A percentile compares a stretch with the other conserved stretches of the same genome.
phyloP scores from a whole-genome alignment of 2,329 filamentous ascomycete genomes.

The Cladorrhinum sp. region DNA sequence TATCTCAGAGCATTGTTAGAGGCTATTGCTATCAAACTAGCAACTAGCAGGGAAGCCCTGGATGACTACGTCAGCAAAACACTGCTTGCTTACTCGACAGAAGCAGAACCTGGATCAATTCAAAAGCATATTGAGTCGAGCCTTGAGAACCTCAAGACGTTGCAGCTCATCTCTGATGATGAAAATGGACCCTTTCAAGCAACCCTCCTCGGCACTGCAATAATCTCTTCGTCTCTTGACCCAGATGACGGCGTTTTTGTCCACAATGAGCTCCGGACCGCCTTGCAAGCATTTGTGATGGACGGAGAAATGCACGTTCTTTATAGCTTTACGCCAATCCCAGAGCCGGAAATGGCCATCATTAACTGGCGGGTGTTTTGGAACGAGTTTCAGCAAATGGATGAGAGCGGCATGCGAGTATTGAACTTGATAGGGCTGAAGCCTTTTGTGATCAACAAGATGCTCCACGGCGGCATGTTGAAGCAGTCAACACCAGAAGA shows the following conservation, averaged over 20 bases:
- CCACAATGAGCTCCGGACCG: slow-evolving; percentile 63
- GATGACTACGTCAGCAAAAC: slow-evolving; percentile 68
- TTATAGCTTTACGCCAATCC: slow-evolving; percentile 73
- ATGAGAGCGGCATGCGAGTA: slow-evolving; percentile 69
- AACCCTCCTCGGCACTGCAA: slow-evolving; percentile 65
- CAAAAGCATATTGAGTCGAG: slow-evolving; percentile 55
- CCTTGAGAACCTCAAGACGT: slow-evolving; percentile 53
- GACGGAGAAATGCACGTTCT: slow-evolving; percentile 78
- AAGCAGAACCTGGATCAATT: slow-evolving; percentile 42
- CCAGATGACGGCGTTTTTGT: slow-evolving; percentile 75
- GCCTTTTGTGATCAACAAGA: slow-evolving; percentile 62
- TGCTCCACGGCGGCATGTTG: slow-evolving; percentile 65
- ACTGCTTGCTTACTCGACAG: slow-evolving; percentile 58
- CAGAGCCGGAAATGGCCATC: slow-evolving; percentile 46
- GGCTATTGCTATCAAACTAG: slow-evolving; percentile 65
- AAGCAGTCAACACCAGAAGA: slow-evolving; percentile 62
- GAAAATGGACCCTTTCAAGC: slow-evolving; percentile 53
- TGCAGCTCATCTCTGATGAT: slow-evolving; percentile 54
- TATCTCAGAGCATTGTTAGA: slow-evolving; percentile 64
- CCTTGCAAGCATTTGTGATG: slow-evolving; percentile 72
- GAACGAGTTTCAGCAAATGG: slow-evolving; percentile 65
- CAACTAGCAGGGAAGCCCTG: slow-evolving; percentile 62
- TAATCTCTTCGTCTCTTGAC: slow-evolving; percentile 69
- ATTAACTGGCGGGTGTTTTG: slow-evolving; percentile 73
- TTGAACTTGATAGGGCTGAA: slow-evolving; percentile 67